Evolutionary conservation across 345 rosid genomes (phyloP), one percentile per base, ranked within the genome.

Genomic region (Eucalyptus viminalis): DNA sequence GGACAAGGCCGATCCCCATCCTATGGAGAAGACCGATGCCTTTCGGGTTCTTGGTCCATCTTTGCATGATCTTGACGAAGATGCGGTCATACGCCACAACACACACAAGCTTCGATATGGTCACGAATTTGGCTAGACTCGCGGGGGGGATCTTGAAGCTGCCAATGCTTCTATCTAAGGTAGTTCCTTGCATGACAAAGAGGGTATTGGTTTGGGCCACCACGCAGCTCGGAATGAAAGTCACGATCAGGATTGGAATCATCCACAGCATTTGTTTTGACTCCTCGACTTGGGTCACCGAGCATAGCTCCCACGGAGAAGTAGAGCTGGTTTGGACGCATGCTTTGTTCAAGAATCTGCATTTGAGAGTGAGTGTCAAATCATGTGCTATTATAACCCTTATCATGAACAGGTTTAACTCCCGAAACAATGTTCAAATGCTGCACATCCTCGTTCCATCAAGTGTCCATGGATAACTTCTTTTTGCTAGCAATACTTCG

Each of bases 221-320:
- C 98, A 97, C 93, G 87, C 95, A 93, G 92, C 97, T 95, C 43
- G 99, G 99, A 34, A 97, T 93, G 81, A 97, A 94, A 3, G 98
- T 97, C 58, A 95, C 91, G 44, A 95, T 47, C 91, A 94, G 54
- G 87, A 97, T 92, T 4, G 99, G 99, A 53, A 97, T 91, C 99
- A 97, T 97, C 91, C 95, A 89, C n/a, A 97, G 65, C 97, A 97
- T 97, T 89, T 97, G 98, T 86, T 97, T 97, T 19, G 99, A 95
- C 91, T 97, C 99, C 91, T 97, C 99, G 1, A 97, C 99, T 93
- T 97, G 97, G 34, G 98, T 96, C 14, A 94, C 95, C 15, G 98
- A 69, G 90, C 98, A 95, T 3, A 96, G 91, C 92, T 88, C 89
- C 98, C 98, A 97, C 37, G 94, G 91, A 89, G 90, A 90, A 5